Percentiles rank a stretch among this genome's conserved stretches.
phyloP scores from a whole-genome alignment of 2,329 filamentous ascomycete species.

The Fusarium falciforme region DNA sequence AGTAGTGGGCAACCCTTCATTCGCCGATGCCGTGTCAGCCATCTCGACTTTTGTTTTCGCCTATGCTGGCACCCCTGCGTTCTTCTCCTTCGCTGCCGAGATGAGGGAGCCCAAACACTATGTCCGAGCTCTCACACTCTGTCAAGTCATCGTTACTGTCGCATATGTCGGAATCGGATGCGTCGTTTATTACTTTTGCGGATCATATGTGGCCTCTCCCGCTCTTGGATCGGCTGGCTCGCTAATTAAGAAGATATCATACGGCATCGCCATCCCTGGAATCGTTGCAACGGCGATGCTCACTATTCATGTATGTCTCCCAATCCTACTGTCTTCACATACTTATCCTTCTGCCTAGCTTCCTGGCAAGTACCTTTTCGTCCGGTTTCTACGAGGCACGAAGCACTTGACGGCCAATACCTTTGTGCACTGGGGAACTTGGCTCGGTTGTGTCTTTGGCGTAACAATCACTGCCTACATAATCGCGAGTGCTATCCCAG shows the following conservation, averaged over 20 bases:
- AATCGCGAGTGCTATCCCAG: neutral
- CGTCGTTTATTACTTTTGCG: neutral
- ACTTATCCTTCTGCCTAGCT: neutral
- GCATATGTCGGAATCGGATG: neutral
- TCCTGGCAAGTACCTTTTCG: neutral
- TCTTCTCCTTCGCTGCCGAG: neutral
- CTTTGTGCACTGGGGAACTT: neutral
- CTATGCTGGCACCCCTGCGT: neutral
- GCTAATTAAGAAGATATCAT: neutral
- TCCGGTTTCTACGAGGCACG: neutral
- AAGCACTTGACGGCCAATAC: neutral
- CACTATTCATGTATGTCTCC: neutral
- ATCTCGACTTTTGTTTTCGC: neutral
- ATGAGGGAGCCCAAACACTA: neutral
- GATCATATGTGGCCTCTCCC: neutral
- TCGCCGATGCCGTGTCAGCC: neutral
- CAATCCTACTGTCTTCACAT: too few species aligned
- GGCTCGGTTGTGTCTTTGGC: neutral
- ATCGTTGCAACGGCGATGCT: neutral
- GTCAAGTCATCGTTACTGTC: neutral
- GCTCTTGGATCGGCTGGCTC: neutral
- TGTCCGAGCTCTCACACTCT: neutral
- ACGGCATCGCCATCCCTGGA: neutral
- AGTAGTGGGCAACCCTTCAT: neutral
- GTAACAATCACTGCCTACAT: neutral